Evolutionary conservation across 192 early-diverging fungal genomes (phyloP).

Genomic region (Chytriomyces sp.): DNA sequence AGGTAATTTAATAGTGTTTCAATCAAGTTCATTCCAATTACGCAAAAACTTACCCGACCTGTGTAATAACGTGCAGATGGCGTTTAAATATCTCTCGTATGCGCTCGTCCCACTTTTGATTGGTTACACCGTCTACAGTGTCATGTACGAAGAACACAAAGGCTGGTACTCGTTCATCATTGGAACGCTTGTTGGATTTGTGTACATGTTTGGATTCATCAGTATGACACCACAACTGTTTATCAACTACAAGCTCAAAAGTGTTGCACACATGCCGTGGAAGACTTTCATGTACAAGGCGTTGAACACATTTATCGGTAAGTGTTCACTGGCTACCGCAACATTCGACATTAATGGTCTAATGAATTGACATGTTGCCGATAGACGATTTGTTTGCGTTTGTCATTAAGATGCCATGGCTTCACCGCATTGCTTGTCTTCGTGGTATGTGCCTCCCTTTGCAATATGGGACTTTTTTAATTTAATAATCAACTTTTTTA

Average conservation of each 20-base stretch:
- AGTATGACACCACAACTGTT: constrained; percentile 87
- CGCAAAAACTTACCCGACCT: neutral
- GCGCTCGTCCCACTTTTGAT: constrained; percentile 75
- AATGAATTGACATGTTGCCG: constrained; percentile 56
- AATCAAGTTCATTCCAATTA: neutral
- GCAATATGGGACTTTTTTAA: neutral
- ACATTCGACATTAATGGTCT: neutral
- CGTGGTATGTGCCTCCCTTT: constrained; percentile 39
- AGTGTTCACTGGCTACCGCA: neutral
- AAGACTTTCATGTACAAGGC: constrained; percentile 92
- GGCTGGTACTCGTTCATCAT: constrained; percentile 90
- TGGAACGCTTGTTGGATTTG: constrained; percentile 84
- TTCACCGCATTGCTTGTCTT: constrained; percentile 83
- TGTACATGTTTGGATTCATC: constrained; percentile 75
- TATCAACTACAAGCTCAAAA: constrained; percentile 86
- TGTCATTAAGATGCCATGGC: constrained; percentile 91
- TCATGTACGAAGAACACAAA: constrained; percentile 87
- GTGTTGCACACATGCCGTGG: constrained; percentile 93
- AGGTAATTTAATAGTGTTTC: constrained; percentile 28
- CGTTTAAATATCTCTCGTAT: constrained; percentile 83
- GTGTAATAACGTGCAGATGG: constrained; percentile 52
- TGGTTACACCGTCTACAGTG: constrained; percentile 82
- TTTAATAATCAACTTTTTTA: neutral
- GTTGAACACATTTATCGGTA: constrained; percentile 63
- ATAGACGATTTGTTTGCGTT: constrained; percentile 93